Percentiles rank a stretch among this genome's conserved stretches.
phyloP scores from a whole-genome alignment of 306 rosid genomes.

The Cucurbita argyrosperma region DNA sequence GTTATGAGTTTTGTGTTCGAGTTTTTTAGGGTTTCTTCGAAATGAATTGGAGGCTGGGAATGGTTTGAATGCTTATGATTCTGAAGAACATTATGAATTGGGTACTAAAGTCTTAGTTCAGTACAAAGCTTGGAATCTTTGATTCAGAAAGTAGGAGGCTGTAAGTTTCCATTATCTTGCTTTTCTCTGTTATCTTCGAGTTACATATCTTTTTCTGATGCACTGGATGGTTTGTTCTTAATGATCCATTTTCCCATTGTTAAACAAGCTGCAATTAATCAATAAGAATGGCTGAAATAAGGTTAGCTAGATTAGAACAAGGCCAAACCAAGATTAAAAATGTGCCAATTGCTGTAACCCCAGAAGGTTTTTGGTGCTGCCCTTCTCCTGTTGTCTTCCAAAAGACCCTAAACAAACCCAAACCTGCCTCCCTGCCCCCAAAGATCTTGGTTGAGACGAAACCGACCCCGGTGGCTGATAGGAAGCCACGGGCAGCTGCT shows the following conservation, averaged over 20 bases:
- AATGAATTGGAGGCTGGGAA: slow-evolving; percentile 2
- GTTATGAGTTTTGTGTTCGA: background rate
- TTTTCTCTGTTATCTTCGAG: background rate
- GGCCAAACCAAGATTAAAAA: slow-evolving; percentile 64
- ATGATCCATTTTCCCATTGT: background rate
- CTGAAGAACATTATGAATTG: background rate
- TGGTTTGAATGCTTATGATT: slow-evolving; percentile 10
- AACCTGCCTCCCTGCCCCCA: slow-evolving; percentile 50
- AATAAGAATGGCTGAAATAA: slow-evolving; percentile 56
- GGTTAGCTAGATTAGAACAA: slow-evolving; percentile 45
- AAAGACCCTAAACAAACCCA: slow-evolving; percentile 60
- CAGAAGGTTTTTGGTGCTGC: slow-evolving; percentile 93
- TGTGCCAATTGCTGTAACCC: slow-evolving; percentile 90
- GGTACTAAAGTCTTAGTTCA: background rate
- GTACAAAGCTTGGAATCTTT: background rate
- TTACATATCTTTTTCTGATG: background rate
- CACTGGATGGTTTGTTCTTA: background rate
- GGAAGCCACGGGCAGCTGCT: slow-evolving; percentile 31
- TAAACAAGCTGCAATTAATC: slow-evolving; percentile 16
- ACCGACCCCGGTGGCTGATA: slow-evolving; percentile 25
- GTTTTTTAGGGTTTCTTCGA: slow-evolving; percentile 20
- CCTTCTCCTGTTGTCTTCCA: slow-evolving; percentile 91
- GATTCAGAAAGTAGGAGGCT: background rate
- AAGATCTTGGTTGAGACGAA: slow-evolving; percentile 40
- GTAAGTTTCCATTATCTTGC: background rate